Conservation (phyloP, 2,329 filamentous ascomycete species). For the Akanthomyces uredinophilus region DNA sequence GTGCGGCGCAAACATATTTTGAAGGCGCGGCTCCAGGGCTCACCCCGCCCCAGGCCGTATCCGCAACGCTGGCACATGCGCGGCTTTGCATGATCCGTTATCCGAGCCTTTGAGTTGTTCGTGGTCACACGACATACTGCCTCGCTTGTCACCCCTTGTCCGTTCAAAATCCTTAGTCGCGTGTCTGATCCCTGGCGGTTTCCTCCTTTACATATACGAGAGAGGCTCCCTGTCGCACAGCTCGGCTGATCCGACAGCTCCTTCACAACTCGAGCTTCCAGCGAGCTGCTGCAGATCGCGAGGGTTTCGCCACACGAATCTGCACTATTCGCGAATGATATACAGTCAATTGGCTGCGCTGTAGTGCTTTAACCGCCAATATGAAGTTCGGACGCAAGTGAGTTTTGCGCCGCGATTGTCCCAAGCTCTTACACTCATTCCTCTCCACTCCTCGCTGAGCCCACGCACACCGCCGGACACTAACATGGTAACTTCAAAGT, state of each 20-base stretch:
- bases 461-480: constrained; percentile 20
- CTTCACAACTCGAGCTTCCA: neutral
- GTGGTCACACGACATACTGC: constrained; percentile 3
- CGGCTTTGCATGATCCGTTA: neutral
- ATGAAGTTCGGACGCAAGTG: constrained; percentile 64
- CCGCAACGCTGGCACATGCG: neutral
- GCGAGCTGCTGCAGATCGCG: neutral
- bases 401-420: constrained; percentile 21
- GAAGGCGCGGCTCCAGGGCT: neutral
- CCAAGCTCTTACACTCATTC: neutral
- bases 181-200: neutral
- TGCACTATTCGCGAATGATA: neutral
- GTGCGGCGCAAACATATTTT: neutral
- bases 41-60: neutral
- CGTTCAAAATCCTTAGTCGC: neutral
- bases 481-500: constrained; percentile 32
- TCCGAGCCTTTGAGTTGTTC: neutral
- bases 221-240: neutral
- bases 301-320: neutral
- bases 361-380: constrained; percentile 17
- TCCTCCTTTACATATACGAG: neutral
- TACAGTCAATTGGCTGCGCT: constrained; percentile 1
- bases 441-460: neutral
- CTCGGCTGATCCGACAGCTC: neutral
- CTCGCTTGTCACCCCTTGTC: neutral